Base-by-base conservation (phyloP, 768 basidiomycete species). In the Crucibulum laeve region DNA sequence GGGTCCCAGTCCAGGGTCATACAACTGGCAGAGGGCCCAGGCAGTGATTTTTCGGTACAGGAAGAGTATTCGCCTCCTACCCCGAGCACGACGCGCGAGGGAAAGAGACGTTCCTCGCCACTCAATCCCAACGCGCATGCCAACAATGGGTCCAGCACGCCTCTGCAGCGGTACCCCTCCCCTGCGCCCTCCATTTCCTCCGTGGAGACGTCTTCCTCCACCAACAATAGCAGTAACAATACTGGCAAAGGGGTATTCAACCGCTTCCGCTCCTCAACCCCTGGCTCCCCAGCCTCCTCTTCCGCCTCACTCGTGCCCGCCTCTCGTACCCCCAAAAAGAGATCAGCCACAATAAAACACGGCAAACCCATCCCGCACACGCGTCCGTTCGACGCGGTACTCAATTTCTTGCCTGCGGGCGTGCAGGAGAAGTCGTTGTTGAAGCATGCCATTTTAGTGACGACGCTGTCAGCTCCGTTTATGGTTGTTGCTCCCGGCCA, bases 361-460 rank as follows among this genome's bases (percentile, higher is more conserved):
- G n/a, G n/a, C n/a, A 30, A 30, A 30, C n/a, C 28, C 8, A 30
- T 10, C 8, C 28, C 28, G 10, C 28, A n/a, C 28, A 30, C 28
- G 26, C 55, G 61, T 26, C 51, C 61, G 0, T 74, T 76, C 44
- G 70, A 71, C 44, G 68, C 69, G 6, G 49, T 76, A 13, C 44
- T 76, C 47, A 71, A 70, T 37, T 74, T 72, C 49, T 57, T 76
- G n/a, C 69, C 72, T 0, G 25, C 58, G 3, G 44, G 45, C 14
- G 43, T 69, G 1, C 59, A 64, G 0, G 74, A 76, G 28, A 72
- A 71, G 47, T 61, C 61, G 8, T 53, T 73, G 4, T 51, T 74
- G 4, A 73, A 73, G 42, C 62, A 70, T 45, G 62, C 69, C 5
- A 67, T 76, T 8, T 60, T 76, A 23, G 63, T 73, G 3, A 71